A percentile compares a stretch with the other conserved stretches of the same genome.
phyloP scores from a whole-genome alignment of 2,329 filamentous ascomycete species.

The Microcyclospora pomicola region DNA sequence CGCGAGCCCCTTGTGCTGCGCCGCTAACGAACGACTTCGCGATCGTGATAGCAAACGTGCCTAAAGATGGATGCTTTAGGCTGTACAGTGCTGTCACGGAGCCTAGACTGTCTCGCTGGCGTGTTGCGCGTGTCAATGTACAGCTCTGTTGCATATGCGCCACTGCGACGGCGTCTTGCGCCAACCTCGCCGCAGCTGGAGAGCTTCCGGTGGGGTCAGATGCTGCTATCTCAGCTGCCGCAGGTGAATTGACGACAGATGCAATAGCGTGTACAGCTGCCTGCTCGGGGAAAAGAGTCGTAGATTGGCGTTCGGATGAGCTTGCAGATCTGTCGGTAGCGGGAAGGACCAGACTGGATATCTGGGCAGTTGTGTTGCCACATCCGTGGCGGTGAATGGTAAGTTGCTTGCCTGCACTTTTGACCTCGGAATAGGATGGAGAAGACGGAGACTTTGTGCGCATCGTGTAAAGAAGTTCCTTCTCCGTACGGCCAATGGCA shows the following conservation, averaged over 20 bases:
- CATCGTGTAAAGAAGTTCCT: constrained; percentile 16
- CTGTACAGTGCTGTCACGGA: constrained; percentile 27
- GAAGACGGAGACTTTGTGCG: constrained; percentile 3
- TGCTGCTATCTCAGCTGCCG: constrained; percentile 41
- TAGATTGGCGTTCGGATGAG: background rate
- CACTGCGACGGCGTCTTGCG: constrained; percentile 44
- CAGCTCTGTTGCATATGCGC: constrained; percentile 57
- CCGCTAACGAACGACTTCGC: constrained; percentile 19
- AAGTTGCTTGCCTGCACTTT: constrained; percentile 7
- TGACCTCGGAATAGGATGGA: background rate
- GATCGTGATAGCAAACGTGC: constrained; percentile 29
- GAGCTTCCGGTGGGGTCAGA: constrained; percentile 54
- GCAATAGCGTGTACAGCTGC: constrained; percentile 34
- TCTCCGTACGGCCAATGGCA: constrained; percentile 11
- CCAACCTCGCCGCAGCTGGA: constrained; percentile 45
- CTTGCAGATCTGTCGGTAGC: background rate
- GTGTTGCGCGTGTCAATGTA: constrained; percentile 50
- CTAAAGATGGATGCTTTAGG: constrained; percentile 32
- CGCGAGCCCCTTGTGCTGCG: constrained; percentile 8
- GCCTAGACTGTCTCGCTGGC: constrained; percentile 15
- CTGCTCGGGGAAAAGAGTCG: constrained; percentile 31
- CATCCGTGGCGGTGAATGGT: constrained; percentile 14
- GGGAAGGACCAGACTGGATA: constrained; percentile 15
- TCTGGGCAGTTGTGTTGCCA: constrained; percentile 5
- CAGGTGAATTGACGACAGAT: constrained; percentile 31